Base-by-base conservation (phyloP, 768 basidiomycete species). In the Tylopilus felleus region DNA sequence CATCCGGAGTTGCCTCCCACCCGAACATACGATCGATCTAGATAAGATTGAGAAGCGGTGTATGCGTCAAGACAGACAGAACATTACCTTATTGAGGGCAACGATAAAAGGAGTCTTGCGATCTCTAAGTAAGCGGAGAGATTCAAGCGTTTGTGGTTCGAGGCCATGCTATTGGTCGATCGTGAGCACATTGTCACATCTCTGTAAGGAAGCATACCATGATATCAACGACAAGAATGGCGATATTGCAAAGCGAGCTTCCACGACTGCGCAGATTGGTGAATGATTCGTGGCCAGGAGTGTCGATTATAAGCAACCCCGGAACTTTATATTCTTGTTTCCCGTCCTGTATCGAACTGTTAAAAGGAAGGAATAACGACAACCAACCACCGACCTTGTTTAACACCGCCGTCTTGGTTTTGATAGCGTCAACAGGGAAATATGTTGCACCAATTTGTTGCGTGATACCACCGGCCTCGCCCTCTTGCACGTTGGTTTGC, bases 361-460 rank as follows among this genome's bases (percentile, higher is more conserved):
- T 50, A 59, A 55, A 44, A 53, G 40, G 42, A 40, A 54, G 50
- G 28, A 13, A 49, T 5, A n/a, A 25, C 9, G 21, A 49, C 21
- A 19, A 55, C 27, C 42, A 44, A 47, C 53, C 22, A 63, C 70
- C 51, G 59, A 86, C 92, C 72, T 81, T 88, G 74, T 98, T 96
- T 75, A 98, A 74, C n/a, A 98, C 94, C 14, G 78, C 78, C 7
- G 97, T 98, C 79, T 98, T 98, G 38, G 81, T 82, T 73, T 85
- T 84, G 72, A 99, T 97, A 8, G 96, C 95, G 6, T 93, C 90
- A 29, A 89, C 87, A 33, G 97, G 97, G 84, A 99, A 98, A 77
- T 95, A 99, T 0, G 97, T 98, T 21, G 97, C 97, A 78, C 97
- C 97, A 60, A 99, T 99, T 71, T 99, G 97, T 72, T 98, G 97